phyloP scores from a whole-genome alignment of 495 filamentous ascomycete species.

The Lineolata rhizophorae region DNA sequence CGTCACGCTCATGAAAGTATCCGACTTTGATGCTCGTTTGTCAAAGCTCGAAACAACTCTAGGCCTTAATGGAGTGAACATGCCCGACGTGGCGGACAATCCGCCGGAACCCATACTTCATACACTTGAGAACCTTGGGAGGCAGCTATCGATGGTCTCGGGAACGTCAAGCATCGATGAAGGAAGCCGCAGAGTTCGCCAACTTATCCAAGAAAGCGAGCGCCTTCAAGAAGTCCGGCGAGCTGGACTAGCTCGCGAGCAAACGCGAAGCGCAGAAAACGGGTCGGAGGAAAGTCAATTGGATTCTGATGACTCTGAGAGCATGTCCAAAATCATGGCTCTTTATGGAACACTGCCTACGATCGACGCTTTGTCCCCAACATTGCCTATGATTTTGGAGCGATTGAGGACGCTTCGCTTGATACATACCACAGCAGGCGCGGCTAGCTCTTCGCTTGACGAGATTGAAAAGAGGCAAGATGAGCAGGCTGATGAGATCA shows the following conservation, averaged over 20 bases:
- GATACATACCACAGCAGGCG: constrained; percentile 71
- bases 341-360: constrained; percentile 76
- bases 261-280: background rate
- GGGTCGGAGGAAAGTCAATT: background rate
- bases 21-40: constrained; percentile 70
- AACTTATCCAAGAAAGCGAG: constrained; percentile 61
- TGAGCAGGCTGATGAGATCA: constrained; percentile 65
- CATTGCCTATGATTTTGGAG: constrained; percentile 71
- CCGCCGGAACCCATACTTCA: constrained; percentile 47
- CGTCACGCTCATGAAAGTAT: constrained; percentile 42
- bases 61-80: constrained; percentile 46
- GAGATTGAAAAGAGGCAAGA: constrained; percentile 58
- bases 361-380: constrained; percentile 66
- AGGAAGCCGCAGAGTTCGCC: constrained; percentile 47
- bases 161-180: constrained; percentile 49
- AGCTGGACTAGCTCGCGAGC: constrained; percentile 7
- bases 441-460: constrained; percentile 58
- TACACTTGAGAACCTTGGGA: constrained; percentile 56
- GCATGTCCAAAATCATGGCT: constrained; percentile 71
- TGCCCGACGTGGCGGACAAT: constrained; percentile 36
- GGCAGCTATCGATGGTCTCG: constrained; percentile 42
- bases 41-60: constrained; percentile 57
- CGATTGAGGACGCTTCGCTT: constrained; percentile 61
- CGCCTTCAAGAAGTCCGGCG: constrained; percentile 48
- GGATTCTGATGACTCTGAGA: constrained; percentile 29